Conservation (phyloP, 768 basidiomycete species). For the Coprinopsis strossmayeri region DNA sequence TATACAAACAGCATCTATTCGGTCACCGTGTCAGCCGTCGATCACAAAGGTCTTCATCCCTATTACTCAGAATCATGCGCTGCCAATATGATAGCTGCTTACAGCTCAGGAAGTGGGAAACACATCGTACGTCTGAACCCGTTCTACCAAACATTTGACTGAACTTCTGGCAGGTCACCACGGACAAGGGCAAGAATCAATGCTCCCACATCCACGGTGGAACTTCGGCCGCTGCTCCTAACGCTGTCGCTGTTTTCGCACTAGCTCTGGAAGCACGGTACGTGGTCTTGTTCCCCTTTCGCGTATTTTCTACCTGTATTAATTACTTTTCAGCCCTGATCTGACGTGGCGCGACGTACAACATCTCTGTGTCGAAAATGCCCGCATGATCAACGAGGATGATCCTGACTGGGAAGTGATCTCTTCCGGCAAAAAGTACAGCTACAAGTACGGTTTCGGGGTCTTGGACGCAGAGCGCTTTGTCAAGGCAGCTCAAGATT, state of each 20-base stretch:
- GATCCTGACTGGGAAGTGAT: constrained; percentile 95
- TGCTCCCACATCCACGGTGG: constrained; percentile 88
- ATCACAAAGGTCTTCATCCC: constrained; percentile 89
- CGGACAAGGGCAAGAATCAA: constrained; percentile 79
- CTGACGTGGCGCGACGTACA: constrained; percentile 97
- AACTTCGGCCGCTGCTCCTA: constrained; percentile 96
- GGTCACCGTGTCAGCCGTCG: constrained; percentile 93
- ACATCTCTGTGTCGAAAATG: constrained; percentile 75
- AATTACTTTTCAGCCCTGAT: too few relatives aligned
- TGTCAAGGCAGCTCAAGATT: constrained; percentile 72
- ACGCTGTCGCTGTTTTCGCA: constrained; percentile 91
- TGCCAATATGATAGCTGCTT: constrained; percentile 94
- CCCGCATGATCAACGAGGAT: constrained; percentile 71
- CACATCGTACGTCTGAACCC: constrained; percentile 76
- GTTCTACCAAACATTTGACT: constrained; percentile 3
- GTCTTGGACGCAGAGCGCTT: constrained; percentile 77
- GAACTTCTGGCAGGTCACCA: constrained; percentile 64
- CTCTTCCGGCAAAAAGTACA: constrained; percentile 53
- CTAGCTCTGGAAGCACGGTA: constrained; percentile 85
- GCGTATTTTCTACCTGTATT: too few relatives aligned
- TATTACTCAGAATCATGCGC: constrained; percentile 98
- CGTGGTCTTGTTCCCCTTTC: too few relatives aligned
- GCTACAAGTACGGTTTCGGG: constrained; percentile 96
- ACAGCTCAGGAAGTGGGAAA: constrained; percentile 90
- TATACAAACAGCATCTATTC: constrained; percentile 98